Conservation (phyloP, 2,329 filamentous ascomycete genomes). For the Trichoderma sp. region DNA sequence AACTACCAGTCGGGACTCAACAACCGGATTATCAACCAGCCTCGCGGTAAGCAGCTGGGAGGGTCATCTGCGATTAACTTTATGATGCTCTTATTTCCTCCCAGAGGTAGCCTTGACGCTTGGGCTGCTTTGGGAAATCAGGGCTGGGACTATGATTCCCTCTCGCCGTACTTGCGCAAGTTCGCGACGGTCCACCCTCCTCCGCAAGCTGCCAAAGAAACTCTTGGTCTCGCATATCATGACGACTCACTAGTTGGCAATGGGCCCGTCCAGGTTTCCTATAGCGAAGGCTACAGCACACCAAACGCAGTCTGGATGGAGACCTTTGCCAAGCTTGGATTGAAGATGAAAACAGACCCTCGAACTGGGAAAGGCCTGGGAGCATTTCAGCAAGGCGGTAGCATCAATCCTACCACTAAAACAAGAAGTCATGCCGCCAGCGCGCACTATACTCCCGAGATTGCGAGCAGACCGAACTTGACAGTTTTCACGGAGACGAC, state of each 20-base stretch:
- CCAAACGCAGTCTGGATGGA: constrained; percentile 38
- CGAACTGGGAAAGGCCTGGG: constrained; percentile 31
- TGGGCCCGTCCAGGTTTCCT: constrained; percentile 39
- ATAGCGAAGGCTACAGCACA: constrained; percentile 33
- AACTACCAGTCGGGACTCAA: constrained; percentile 9
- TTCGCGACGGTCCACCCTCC: constrained; percentile 34
- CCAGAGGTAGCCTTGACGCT: constrained; percentile 23
- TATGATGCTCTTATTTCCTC: constrained; percentile 33
- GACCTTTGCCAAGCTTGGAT: constrained; percentile 34
- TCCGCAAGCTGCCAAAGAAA: constrained; percentile 26
- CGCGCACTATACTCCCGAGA: constrained; percentile 34
- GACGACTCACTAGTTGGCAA: constrained; percentile 32
- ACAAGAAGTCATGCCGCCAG: constrained; percentile 34
- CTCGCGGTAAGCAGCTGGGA: constrained; percentile 54
- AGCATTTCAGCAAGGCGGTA: constrained; percentile 34
- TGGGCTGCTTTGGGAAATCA: constrained; percentile 29
- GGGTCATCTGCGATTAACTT: constrained; percentile 57
- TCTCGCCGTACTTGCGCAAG: constrained; percentile 36
- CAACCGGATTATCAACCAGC: constrained; percentile 22
- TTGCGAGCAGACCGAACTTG: constrained; percentile 35
- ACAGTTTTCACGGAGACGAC: constrained; percentile 34
- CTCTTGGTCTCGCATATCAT: constrained; percentile 32
- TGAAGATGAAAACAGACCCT: constrained; percentile 34
- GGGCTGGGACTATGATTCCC: constrained; percentile 28
- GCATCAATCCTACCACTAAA: constrained; percentile 32